Evolutionary conservation across 1,284 basidiomycete species (phyloP).

Genomic region (Cryptococcus floricola): DNA sequence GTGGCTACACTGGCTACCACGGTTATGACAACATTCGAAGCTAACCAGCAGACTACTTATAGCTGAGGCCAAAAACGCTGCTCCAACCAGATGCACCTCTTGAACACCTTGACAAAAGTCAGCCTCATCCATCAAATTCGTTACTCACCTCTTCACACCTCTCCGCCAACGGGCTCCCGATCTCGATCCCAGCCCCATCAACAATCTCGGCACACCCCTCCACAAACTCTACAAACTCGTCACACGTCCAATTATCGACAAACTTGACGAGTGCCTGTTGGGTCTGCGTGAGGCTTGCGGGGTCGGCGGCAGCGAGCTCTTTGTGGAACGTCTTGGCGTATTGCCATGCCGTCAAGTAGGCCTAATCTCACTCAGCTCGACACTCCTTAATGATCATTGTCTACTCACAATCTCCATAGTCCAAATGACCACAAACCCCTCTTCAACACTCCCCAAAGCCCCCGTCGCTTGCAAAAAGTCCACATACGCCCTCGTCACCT

Average conservation of each 20-base stretch:
- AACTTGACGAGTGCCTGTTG: conserved; percentile 54
- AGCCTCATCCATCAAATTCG: neutral
- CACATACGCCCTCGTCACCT: conserved; percentile 61
- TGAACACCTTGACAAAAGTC: conserved; percentile 16
- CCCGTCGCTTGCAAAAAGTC: conserved; percentile 63
- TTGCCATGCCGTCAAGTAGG: conserved; percentile 65
- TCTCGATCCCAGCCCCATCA: conserved; percentile 53
- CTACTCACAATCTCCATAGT: conserved; percentile 64
- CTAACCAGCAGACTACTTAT: neutral
- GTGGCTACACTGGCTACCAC: neutral
- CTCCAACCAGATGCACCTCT: conserved; percentile 23
- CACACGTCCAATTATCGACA: conserved; percentile 63
- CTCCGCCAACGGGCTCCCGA: conserved; percentile 49
- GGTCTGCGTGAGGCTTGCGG: conserved; percentile 19
- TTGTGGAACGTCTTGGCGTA: conserved; percentile 49
- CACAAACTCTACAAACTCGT: conserved; percentile 62
- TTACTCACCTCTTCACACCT: conserved; percentile 56
- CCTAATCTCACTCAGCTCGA: neutral
- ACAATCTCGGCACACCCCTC: conserved; percentile 56
- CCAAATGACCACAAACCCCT: conserved; percentile 68
- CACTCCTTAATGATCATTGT: neutral
- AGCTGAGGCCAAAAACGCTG: conserved; percentile 29
- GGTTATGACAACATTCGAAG: neutral
- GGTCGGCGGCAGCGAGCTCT: conserved; percentile 11
- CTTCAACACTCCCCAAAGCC: conserved; percentile 55